phyloP scores from a whole-genome alignment of 139 green algal species.

The Chlorella sorokiniana region DNA sequence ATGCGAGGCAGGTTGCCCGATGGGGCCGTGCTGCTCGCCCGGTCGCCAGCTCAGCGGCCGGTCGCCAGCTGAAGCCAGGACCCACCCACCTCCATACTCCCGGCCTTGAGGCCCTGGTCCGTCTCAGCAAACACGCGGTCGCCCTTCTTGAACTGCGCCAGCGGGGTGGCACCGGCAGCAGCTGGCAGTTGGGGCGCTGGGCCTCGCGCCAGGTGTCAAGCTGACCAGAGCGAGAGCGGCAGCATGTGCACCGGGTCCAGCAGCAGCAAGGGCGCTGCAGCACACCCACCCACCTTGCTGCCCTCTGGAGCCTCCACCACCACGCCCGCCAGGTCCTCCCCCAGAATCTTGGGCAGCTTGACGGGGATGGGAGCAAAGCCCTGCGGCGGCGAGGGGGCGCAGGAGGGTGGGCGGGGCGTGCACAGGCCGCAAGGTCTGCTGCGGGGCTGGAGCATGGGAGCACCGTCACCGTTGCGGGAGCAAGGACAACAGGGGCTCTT shows the following conservation, averaged over 20 bases:
- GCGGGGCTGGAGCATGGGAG: background rate
- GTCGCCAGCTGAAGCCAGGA: too few species aligned
- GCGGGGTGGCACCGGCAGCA: background rate
- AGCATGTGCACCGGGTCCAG: background rate
- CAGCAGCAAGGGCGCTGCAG: background rate
- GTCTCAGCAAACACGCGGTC: slow-evolving; percentile 22
- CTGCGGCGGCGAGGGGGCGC: background rate
- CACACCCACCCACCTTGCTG: slow-evolving; percentile 25
- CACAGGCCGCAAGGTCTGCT: background rate
- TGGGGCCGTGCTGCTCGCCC: too few species aligned
- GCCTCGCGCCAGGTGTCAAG: too few species aligned
- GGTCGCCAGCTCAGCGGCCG: too few species aligned
- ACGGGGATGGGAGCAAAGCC: slow-evolving; percentile 27
- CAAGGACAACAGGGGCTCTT: too few species aligned
- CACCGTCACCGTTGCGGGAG: too few species aligned
- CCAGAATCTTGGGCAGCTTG: slow-evolving; percentile 25
- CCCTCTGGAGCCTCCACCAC: slow-evolving; percentile 20
- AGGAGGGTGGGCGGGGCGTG: too few species aligned
- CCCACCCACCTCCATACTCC: background rate
- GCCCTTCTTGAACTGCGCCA: slow-evolving; percentile 21
- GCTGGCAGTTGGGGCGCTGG: too few species aligned
- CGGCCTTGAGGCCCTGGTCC: slow-evolving; percentile 9
- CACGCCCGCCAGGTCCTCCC: slow-evolving; percentile 26
- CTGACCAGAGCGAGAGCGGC: background rate
- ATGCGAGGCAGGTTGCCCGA: too few species aligned